Base-by-base conservation (phyloP, 176 grass and related monocot species). In the Raddia guianensis region DNA sequence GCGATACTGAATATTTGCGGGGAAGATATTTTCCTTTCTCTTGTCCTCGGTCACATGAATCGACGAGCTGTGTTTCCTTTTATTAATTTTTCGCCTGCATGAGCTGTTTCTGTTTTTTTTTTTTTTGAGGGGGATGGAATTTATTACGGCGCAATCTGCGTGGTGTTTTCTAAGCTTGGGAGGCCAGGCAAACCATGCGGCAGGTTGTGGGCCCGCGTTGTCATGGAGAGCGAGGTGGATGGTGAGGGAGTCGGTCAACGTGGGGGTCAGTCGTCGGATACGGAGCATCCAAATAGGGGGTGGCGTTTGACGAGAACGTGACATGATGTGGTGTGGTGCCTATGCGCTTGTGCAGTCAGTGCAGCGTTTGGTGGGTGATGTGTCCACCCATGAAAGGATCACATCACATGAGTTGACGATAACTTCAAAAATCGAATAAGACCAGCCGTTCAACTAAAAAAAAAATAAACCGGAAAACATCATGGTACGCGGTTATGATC, bases 1-100 rank as follows among this genome's bases (percentile, higher is more conserved):
- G 32, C n/a, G 66, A 7, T 61, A 51, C 54, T n/a, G 18, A 21
- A 70, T 70, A 70, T 35, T 20, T 43, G 3, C 8, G 5, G 54
- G 60, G 27, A 19, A 84, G 82, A 77, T 84, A 84, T 71, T 85
- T 76, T 61, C 14, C 48, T 32, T 12, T 70, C 13, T 69, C 51
- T 21, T 4, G 11, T 52, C 53, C 3, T 44, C 74, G 55, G 8
- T 85, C 74, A 63, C 74, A 64, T 64, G 74, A 63, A 44, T 18
- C 2, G 56, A 43, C 45, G 57, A 9, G 7, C 48, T 3, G 18
- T 63, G 27, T 69, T 13, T 3, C 27, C 60, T 34, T 63, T 18
- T 34, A 10, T 63, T 45, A 18, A 43, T 40, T 48, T 27, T 15
- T 2, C 2, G 37, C 37, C 37, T 15, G 45, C 18, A 10, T 71